Base-by-base conservation (phyloP, 2,329 filamentous ascomycete species). In the Aspergillus pseudoviridinutans region DNA sequence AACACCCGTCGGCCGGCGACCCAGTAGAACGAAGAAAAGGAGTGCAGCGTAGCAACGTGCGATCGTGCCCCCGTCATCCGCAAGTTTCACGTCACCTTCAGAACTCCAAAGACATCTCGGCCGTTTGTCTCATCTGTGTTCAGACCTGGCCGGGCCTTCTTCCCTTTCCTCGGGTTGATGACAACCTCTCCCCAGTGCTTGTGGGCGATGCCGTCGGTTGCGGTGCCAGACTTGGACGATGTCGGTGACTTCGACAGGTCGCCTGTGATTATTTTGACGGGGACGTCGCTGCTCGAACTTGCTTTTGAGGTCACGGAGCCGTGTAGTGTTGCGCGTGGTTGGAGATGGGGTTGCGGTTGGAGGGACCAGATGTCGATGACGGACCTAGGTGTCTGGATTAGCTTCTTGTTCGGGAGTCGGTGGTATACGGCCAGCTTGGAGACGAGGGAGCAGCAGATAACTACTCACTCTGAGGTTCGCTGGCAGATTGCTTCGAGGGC, bases 401-500 rank as follows among this genome's bases (percentile, higher is more conserved):
- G 24, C 17, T 32, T 50, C 10, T 54, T n/a, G 17, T 25, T 35
- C 46, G n/a, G n/a, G 35, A 4, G 28, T 27, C 35, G 28, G 17
- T 6, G 5, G 50, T 4, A 46, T 29, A 41, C 24, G 24, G 49
- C 9, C 10, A 20, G 22, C 28, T 17, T 24, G 10, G 17, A 24
- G 8, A 22, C 42, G 42, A 46, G 22, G 10, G 42, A 46, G 42
- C n/a, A 46, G 42, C 8, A 24, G 42, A 3, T 20, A 46, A 46
- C 3, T 41, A 67, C 73, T 69, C 59, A 79, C 77, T 79, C 77
- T n/a, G 77, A 79, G 54, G 76, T 73, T 50, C 74, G 69, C 61
- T 79, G 77, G 62, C 77, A 78, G 59, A 79, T 79, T 4, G 75
- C 73, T 59, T 79, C 76, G 44, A 79, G 63, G 7, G 76, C 76